Evolutionary conservation across 805 yeast genomes (phyloP).

Genomic region (Starmerella stigmatis): DNA sequence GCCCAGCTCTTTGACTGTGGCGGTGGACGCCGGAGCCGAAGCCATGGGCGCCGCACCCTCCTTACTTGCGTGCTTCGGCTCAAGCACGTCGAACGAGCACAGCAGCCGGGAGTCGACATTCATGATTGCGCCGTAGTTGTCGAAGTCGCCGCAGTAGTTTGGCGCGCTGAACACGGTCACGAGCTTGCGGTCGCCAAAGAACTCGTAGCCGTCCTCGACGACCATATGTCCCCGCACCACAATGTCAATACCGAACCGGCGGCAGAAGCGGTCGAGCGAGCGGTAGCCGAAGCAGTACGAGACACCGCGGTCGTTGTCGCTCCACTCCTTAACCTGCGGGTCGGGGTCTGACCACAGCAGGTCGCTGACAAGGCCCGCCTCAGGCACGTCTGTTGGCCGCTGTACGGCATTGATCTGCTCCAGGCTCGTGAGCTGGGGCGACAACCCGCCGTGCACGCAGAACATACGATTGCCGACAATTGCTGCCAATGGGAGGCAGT

Average conservation of each 20-base stretch:
- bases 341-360: slow-evolving; percentile 81
- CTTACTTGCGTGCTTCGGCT: slow-evolving; percentile 40
- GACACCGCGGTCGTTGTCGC: slow-evolving; percentile 76
- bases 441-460: slow-evolving; percentile 77
- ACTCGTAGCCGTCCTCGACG: slow-evolving; percentile 71
- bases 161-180: slow-evolving; percentile 71
- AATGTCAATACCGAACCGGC: slow-evolving; percentile 62
- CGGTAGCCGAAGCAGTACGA: slow-evolving; percentile 67
- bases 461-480: slow-evolving; percentile 90
- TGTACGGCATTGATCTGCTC: slow-evolving; percentile 62
- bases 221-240: slow-evolving; percentile 86
- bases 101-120: slow-evolving; percentile 80
- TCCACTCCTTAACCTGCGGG: slow-evolving; percentile 73
- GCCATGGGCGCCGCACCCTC: background rate
- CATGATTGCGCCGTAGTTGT: slow-evolving; percentile 98
- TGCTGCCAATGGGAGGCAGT: slow-evolving; percentile 90
- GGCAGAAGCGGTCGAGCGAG: slow-evolving; percentile 63
- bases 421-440: slow-evolving; percentile 60
- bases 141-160: slow-evolving; percentile 69
- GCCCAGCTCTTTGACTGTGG: no score
- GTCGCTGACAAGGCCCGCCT: slow-evolving; percentile 64
- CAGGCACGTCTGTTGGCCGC: slow-evolving; percentile 79
- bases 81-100: slow-evolving; percentile 86
- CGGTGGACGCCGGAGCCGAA: no score
- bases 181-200: slow-evolving; percentile 55